Conservation (phyloP, 225 moss, liverwort and hornwort genomes). For the Marchantia polymorpha region DNA sequence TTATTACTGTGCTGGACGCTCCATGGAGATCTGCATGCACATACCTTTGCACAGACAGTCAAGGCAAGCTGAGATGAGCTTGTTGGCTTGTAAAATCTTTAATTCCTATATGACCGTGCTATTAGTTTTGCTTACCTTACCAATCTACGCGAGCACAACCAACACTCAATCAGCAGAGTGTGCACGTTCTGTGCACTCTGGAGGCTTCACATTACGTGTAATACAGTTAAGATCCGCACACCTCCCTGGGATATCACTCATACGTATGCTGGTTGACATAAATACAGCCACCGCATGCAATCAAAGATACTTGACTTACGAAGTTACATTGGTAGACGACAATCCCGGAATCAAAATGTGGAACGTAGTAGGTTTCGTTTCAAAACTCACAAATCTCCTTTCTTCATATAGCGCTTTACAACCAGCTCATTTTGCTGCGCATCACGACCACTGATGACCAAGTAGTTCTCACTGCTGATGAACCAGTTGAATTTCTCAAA, state of each 20-base stretch:
- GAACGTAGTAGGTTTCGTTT: not conserved
- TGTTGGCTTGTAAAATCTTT: not conserved
- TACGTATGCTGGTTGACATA: not conserved
- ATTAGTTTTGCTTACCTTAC: not conserved
- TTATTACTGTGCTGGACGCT: conserved; percentile 85
- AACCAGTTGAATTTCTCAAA: conserved; percentile 99
- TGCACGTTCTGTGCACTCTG: not conserved
- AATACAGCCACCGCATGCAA: not conserved
- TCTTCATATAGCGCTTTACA: conserved; percentile 96
- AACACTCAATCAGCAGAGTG: not conserved
- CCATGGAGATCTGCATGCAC: conserved; percentile 96
- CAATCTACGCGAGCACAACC: not conserved
- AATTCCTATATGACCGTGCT: not conserved
- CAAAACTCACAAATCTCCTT: conserved; percentile 68
- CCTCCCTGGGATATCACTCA: too few relatives aligned
- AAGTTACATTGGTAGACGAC: not conserved
- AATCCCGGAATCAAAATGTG: not conserved
- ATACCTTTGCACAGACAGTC: conserved; percentile 49
- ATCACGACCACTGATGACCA: conserved; percentile 93
- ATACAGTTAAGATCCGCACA: not conserved
- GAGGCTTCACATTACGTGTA: not conserved
- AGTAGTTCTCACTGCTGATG: conserved; percentile 83
- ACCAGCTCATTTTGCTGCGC: conserved; percentile 96
- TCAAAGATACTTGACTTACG: not conserved
- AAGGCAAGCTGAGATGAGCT: conserved; percentile 14